A percentile compares a stretch with the other conserved stretches of the same genome.
phyloP scores from a whole-genome alignment of 345 rosid species.

The Cardamine resedifolia region DNA sequence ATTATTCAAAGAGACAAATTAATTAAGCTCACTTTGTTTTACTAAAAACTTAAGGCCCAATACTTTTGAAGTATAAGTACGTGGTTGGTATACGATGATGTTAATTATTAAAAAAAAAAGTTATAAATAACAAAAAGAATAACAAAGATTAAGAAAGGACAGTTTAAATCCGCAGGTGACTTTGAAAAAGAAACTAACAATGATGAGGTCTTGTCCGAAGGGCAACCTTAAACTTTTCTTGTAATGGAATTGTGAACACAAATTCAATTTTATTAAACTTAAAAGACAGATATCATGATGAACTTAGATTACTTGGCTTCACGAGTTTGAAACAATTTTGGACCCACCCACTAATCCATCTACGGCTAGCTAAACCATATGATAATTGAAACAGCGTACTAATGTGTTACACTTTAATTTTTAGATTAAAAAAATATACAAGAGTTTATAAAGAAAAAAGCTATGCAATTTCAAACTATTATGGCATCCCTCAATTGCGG shows the following conservation, averaged over 20 bases:
- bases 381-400: slow-evolving; percentile 11
- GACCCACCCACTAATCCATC: slow-evolving; percentile 31
- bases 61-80: background rate
- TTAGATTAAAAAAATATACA: background rate
- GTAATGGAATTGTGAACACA: slow-evolving; percentile 32
- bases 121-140: background rate
- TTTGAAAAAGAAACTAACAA: slow-evolving; percentile 24
- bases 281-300: slow-evolving; percentile 30
- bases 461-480: background rate
- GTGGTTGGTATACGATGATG: background rate
- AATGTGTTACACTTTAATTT: background rate
- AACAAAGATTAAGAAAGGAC: background rate
- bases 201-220: slow-evolving; percentile 31
- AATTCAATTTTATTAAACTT: slow-evolving; percentile 11
- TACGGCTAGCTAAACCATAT: slow-evolving; percentile 12
- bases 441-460: background rate
- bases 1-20: background rate
- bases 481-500: slow-evolving; percentile 4
- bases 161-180: slow-evolving; percentile 30
- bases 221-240: slow-evolving; percentile 37
- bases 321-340: slow-evolving; percentile 35
- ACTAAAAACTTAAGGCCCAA: background rate
- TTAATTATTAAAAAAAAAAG: background rate
- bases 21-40: background rate
- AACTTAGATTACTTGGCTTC: slow-evolving; percentile 33